Evolutionary conservation across 805 yeast genomes (phyloP), one percentile per base, ranked within the genome.

Genomic region (Jamesozyma piceae): DNA sequence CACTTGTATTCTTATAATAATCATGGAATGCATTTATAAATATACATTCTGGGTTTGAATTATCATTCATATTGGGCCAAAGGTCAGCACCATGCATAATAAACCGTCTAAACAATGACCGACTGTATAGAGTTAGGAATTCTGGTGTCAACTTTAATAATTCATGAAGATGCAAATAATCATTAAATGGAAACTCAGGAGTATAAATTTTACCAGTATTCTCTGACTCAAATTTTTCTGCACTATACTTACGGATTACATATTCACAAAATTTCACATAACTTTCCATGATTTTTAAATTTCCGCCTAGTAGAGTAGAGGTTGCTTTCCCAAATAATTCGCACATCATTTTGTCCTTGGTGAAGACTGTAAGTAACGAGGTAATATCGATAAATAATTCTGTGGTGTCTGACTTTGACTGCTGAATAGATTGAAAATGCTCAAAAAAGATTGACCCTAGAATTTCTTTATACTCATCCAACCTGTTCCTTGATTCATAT

Each of bases 41-140:
- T 13, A 21, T n/a, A 24, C 14, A 22, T 18, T 31, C 35, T 11
- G 17, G 8, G 10, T 27, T 18, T 13, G 13, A 8, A 8, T 22
- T 11, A 3, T 42, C 39, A 18, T 43, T 39, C 15, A 24, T 13
- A 1, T 29, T 9, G 1, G 18, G 13, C 15, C 33, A 35, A 18
- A 28, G 20, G 2, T 15, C 27, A 3, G 46, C 44, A 3, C 52
- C 54, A 21, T 30, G 37, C 36, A 49, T 37, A 13, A 50, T 44
- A n/a, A 43, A 38, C 33, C 51, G 44, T 27, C 53, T 42, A 31
- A 50, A 52, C 15, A 49, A 40, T 22, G 51, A 47, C 21, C 44
- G 43, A 3, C 39, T 39, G 21, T 47, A 51, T 20, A 43, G 24
- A 15, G 28, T 38, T 15, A 50, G 43, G 27, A 50, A 33, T 8